Evolutionary conservation across 1,284 basidiomycete species (phyloP).

Genomic region (Mrakiaceae sp.): DNA sequence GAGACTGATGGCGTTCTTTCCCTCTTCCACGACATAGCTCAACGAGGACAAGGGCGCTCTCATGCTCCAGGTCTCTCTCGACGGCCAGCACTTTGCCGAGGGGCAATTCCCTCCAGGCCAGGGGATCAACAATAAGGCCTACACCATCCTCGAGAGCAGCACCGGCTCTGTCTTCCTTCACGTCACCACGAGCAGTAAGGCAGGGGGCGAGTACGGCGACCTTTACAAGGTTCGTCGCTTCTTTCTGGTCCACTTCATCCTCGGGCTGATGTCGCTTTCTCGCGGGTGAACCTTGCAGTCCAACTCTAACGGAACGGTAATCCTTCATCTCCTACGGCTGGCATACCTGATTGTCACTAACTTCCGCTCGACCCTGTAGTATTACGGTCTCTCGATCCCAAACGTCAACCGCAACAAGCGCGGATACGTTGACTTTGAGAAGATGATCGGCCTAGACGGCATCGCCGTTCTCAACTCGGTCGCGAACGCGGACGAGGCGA

Average conservation of each 20-base stretch:
- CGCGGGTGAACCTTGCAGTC: constrained; percentile 41
- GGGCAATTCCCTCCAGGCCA: constrained; percentile 84
- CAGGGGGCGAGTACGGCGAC: constrained; percentile 71
- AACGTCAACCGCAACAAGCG: constrained; percentile 77
- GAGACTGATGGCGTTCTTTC: too few relatives aligned
- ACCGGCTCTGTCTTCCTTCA: constrained; percentile 90
- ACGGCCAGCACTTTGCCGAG: constrained; percentile 70
- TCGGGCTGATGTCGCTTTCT: neutral
- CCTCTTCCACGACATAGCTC: constrained; percentile 39
- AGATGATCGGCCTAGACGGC: constrained; percentile 90
- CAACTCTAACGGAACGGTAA: constrained; percentile 82
- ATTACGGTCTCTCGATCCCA: constrained; percentile 75
- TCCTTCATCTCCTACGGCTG: neutral
- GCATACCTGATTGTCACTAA: too few relatives aligned
- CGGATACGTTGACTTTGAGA: constrained; percentile 96
- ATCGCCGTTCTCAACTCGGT: constrained; percentile 90
- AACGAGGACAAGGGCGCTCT: constrained; percentile 49
- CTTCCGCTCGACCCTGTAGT: constrained; percentile 29
- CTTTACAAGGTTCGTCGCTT: constrained; percentile 50
- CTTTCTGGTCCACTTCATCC: neutral
- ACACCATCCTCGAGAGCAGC: constrained; percentile 87
- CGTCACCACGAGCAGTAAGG: constrained; percentile 74
- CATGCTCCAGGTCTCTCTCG: constrained; percentile 80
- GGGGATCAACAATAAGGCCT: constrained; percentile 74
- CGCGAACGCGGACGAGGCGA: constrained; percentile 64